These are phyloP conservation scores for Fusarium sp. DNA, from an alignment of 2,329 filamentous ascomycete genomes.

Conservation along the genomic window DNA sequence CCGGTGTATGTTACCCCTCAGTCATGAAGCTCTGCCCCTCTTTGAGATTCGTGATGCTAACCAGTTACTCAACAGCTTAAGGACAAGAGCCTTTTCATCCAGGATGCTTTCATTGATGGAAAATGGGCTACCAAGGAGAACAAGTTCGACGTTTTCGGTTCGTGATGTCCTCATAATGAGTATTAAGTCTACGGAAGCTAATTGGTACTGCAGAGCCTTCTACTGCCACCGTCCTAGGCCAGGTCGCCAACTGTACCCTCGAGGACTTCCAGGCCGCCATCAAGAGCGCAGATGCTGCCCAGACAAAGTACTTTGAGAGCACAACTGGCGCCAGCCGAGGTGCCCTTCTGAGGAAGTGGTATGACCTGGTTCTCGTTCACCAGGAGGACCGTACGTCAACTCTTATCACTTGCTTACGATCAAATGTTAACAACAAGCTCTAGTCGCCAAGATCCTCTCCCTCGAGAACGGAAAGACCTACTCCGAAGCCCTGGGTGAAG, in stretches of 20 bases:
- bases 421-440: neutral
- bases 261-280: slow-evolving; percentile 45
- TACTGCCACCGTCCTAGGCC: slow-evolving; percentile 43
- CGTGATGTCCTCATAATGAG: slow-evolving; percentile 13
- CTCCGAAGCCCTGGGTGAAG: slow-evolving; percentile 63
- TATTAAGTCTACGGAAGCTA: neutral
- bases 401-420: neutral
- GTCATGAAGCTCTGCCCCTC: slow-evolving; percentile 29
- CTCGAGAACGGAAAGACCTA: slow-evolving; percentile 68
- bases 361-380: slow-evolving; percentile 43
- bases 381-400: slow-evolving; percentile 42
- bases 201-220: slow-evolving; percentile 37
- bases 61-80: slow-evolving; percentile 35
- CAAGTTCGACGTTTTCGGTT: slow-evolving; percentile 46
- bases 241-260: slow-evolving; percentile 44
- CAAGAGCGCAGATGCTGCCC: slow-evolving; percentile 42
- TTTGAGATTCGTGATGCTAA: slow-evolving; percentile 15
- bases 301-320: slow-evolving; percentile 42
- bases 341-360: slow-evolving; percentile 45
- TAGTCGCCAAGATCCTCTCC: slow-evolving; percentile 52
- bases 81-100: slow-evolving; percentile 44
- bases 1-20: slow-evolving; percentile 40
- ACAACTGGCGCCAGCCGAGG: slow-evolving; percentile 44
- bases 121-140: slow-evolving; percentile 45
- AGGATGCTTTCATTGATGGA: slow-evolving; percentile 45